A percentile compares a stretch with the other conserved stretches of the same genome.
Evolutionary conservation across 176 grass and related monocot species (phyloP).

Genomic region (Pharus latifolius): DNA sequence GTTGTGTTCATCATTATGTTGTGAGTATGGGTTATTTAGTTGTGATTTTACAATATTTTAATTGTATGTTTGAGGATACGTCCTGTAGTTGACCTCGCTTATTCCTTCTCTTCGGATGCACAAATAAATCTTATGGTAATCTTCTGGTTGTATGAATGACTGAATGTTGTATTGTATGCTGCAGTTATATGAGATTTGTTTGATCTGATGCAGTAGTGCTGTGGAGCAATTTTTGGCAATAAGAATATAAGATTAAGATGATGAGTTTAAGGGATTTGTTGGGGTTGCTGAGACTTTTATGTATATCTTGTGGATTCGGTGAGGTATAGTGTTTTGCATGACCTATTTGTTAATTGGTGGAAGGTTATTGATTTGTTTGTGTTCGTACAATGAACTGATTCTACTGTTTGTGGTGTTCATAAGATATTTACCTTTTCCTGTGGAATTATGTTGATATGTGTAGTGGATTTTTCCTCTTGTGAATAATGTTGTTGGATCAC

Average conservation of each 20-base stretch:
- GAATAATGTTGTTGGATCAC: neutral
- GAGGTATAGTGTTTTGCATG: neutral
- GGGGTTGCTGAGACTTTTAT: too few species aligned
- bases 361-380: neutral
- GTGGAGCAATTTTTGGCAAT: neutral
- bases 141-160: too few species aligned
- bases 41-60: neutral
- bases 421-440: neutral
- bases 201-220: neutral
- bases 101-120: neutral
- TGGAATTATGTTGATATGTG: neutral
- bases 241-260: too few species aligned
- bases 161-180: neutral
- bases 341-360: neutral
- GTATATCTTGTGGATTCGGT: neutral
- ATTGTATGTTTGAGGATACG: neutral
- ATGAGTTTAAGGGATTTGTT: too few species aligned
- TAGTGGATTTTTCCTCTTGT: neutral
- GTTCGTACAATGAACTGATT: neutral
- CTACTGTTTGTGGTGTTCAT: neutral
- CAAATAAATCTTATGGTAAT: neutral
- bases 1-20: neutral
- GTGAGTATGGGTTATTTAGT: neutral
- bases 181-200: neutral
- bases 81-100: neutral